A percentile compares a stretch with the other conserved stretches of the same genome.
Evolutionary conservation across 345 rosid species (phyloP).

Genomic region (Rhizophora mangle): DNA sequence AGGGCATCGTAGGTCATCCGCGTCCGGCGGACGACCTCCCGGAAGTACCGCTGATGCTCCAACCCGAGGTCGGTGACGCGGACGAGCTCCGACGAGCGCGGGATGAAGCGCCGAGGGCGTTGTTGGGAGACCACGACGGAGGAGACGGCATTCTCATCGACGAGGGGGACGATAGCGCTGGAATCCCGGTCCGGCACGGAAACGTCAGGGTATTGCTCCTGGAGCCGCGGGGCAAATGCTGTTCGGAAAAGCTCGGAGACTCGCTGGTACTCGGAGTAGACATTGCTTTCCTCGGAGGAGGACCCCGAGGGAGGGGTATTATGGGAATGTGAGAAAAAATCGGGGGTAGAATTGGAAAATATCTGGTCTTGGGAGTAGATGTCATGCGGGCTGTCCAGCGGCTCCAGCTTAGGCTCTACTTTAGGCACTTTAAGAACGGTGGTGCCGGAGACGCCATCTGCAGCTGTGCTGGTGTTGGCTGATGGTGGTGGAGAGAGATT

Average conservation of each 20-base stretch:
- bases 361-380: background rate
- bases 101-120: constrained; percentile 32
- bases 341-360: constrained; percentile 27
- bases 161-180: constrained; percentile 53
- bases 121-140: constrained; percentile 19
- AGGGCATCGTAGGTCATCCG: constrained; percentile 64
- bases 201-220: constrained; percentile 32
- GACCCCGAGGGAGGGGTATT: constrained; percentile 20
- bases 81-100: constrained; percentile 70
- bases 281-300: constrained; percentile 32
- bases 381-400: constrained; percentile 34
- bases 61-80: constrained; percentile 59
- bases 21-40: constrained; percentile 57
- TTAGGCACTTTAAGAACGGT: constrained; percentile 31
- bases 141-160: constrained; percentile 15
- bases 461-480: constrained; percentile 10
- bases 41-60: constrained; percentile 53
- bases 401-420: constrained; percentile 55
- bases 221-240: constrained; percentile 47
- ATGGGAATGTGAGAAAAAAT: constrained; percentile 28
- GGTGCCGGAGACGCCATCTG: constrained; percentile 23
- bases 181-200: constrained; percentile 43
- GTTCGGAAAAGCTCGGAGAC: constrained; percentile 55
- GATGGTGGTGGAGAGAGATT: constrained; percentile 33
- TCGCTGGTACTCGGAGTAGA: constrained; percentile 50